phyloP scores from a whole-genome alignment of 2,329 filamentous ascomycete genomes.

The Aulographum hederae region DNA sequence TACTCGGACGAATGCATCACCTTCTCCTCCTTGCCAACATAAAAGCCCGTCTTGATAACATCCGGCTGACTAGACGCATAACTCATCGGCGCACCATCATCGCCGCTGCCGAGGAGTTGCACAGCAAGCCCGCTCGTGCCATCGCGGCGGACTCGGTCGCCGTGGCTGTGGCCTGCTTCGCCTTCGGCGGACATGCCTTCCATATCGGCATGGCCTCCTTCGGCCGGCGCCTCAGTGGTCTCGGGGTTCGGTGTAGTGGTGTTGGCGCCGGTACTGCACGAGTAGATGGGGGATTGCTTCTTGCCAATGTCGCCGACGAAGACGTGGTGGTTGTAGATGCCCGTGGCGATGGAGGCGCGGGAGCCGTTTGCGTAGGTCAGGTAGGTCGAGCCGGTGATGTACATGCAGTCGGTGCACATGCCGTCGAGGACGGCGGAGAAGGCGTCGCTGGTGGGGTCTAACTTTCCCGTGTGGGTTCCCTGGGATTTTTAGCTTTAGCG shows the following conservation, averaged over 20 bases:
- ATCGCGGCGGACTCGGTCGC: not conserved
- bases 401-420: not conserved
- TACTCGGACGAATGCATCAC: not conserved
- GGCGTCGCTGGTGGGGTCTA: not conserved
- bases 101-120: not conserved
- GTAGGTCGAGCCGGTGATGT: not conserved
- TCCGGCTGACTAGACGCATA: no score
- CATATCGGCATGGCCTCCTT: not conserved
- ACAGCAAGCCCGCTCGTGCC: not conserved
- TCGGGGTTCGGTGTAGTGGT: not conserved
- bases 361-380: not conserved
- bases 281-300: no score
- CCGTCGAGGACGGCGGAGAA: not conserved
- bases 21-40: not conserved
- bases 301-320: not conserved
- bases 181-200: no score
- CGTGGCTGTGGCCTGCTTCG: not conserved
- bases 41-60: not conserved
- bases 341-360: not conserved
- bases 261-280: no score
- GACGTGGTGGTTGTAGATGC: not conserved
- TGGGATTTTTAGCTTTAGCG: no score
- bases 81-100: not conserved
- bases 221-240: not conserved
- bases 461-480: no score